phyloP scores from a whole-genome alignment of 176 grass and related monocot genomes.

The Miscanthus lutarioriparius region DNA sequence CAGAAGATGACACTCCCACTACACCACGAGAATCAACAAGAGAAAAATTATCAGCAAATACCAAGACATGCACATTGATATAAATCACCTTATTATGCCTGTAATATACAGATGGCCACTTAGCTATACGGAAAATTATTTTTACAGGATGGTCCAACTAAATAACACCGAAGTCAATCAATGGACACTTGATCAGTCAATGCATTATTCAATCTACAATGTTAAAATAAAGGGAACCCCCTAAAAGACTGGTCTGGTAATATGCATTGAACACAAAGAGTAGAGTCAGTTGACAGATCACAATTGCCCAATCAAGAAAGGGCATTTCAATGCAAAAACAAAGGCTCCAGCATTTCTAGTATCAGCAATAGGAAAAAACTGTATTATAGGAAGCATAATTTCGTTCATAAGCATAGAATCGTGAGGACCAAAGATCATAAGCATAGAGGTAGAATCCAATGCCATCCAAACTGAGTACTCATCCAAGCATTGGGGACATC shows the following conservation, averaged over 20 bases:
- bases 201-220: conserved; percentile 9
- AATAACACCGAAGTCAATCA: background rate
- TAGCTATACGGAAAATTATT: background rate
- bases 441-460: conserved; percentile 24
- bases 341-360: background rate
- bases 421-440: too few species aligned
- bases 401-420: background rate
- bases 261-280: background rate
- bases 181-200: background rate
- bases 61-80: background rate
- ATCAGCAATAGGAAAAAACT: background rate
- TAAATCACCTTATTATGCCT: conserved; percentile 10
- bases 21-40: background rate
- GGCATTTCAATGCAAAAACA: background rate
- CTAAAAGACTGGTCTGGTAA: conserved; percentile 5
- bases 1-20: background rate
- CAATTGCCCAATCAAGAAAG: background rate
- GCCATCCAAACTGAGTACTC: conserved; percentile 23
- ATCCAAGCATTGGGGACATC: conserved; percentile 32
- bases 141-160: conserved; percentile 11
- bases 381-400: background rate
- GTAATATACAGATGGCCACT: conserved; percentile 13
- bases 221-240: conserved; percentile 11
- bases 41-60: conserved; percentile 9
- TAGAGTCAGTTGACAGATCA: background rate